Base-by-base conservation (phyloP, 306 rosid species). In the Astragalus glycyphyllos region DNA sequence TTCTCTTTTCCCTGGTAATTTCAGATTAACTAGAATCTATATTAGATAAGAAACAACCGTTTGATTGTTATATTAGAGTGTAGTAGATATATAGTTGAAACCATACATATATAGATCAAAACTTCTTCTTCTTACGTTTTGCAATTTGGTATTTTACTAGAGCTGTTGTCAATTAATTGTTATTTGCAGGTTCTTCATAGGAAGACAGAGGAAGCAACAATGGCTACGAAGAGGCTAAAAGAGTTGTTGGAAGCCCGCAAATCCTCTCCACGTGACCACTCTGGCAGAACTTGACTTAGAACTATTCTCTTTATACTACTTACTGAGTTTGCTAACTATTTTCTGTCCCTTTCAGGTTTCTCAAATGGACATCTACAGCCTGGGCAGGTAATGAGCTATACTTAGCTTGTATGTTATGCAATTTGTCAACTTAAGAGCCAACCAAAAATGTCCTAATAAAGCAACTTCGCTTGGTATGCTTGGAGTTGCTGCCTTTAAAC, bases 181-280 rank as follows among this genome's bases (percentile, higher is more conserved):
- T 79, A 35, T 60, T 20, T 76, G 31, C 84, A 87, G 96, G 96
- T 90, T 71, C 94, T 90, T 79, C 96, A 87, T 4, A 86, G 93
- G 76, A 90, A 90, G 90, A 86, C 96, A 72, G 93, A 87, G 82
- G 96, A 87, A 81, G 96, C 96, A 31, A 81, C 93, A 77, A 75
- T 75, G 76, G 88, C 96, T 66, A 90, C 88, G 0, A 90, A 83
- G 72, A 82, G 89, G 80, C 83, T 90, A 51, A 90, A 84, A 78
- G 87, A 82, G 57, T 79, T 90, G 78, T 79, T 87, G 83, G 96
- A 90, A 70, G 81, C 88, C 37, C 91, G 94, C 59, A 87, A 82
- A 81, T 78, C 86, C 72, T 58, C 85, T 54, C 77, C 76, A 4
- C 93, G 90, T 32, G 96, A 90, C 61, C 80, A 77, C 77, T 84